Base-by-base conservation (phyloP, 2,329 filamentous ascomycete genomes). In the Cercospora sesami region DNA sequence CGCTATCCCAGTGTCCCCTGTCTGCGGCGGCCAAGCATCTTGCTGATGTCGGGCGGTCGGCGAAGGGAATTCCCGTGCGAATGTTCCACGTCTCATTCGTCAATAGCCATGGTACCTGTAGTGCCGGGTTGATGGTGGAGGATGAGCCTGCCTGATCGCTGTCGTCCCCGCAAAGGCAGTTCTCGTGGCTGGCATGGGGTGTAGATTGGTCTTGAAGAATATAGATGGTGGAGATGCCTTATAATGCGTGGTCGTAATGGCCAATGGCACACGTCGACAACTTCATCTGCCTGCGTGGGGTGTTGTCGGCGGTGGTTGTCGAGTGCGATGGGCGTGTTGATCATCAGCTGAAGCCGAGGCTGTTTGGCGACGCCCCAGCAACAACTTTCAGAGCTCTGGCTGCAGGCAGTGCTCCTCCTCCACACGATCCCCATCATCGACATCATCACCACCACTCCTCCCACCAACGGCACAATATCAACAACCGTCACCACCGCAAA, bases 91-190 rank as follows among this genome's bases (percentile, higher is more conserved):
- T 48, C 18, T 21, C 18, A 48, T 48, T 48, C 42, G 42, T 48
- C 42, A 48, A 48, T 10, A 23, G 18, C 42, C 10, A 21, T 23
- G 3, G 21, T 51, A 23, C 45, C 45, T 21, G 45, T 23, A 5
- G 4, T 51, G 45, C 45, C 21, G 5, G 45, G 45, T 10, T 26
- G 4, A 8, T 23, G 10, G 33, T 51, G n/a, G 3, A 45, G 23
- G 23, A 45, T 26, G 59, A 30, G 59, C 59, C 59, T 61, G 48
- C 26, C 48, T 55, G 30, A 63, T 55, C 61, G 45, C 61, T 39
- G 61, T 63, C 61, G 42, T 63, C 61, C 61, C 61, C 61, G 61
- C 61, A 63, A 63, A 63, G 48, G 45, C 18, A 28, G 21, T 60
- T 42, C 23, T 61, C 42, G 59, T 48, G 21, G 16, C 28, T 10